Base-by-base conservation (phyloP, 768 basidiomycete species). In the Sistotremastrum suecicum region DNA sequence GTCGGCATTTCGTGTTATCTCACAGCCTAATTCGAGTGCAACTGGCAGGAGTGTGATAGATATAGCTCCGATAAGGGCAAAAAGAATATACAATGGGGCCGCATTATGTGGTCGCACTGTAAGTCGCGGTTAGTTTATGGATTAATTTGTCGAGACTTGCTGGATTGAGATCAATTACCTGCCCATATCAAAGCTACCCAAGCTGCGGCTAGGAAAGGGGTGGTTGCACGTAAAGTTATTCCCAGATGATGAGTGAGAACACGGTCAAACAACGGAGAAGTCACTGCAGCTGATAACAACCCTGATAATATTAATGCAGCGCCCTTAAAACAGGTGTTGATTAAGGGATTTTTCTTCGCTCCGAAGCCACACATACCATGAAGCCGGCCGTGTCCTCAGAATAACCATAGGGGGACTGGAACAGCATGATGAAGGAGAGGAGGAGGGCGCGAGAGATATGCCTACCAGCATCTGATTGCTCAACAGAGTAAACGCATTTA, bases 121-220 rank as follows among this genome's bases (percentile, higher is more conserved):
- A 42, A 10, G 46, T 10, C 6, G n/a, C 11, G 38, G 38, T 49
- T 32, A 53, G 43, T 8, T 44, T 12, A 43, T 29, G 8, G 32
- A 28, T 20, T 42, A 29, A 40, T 36, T 7, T 28, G 20, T 20
- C 1, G 20, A 20, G 20, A 20, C 20, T 20, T 20, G 20, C 20
- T 20, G 20, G 2, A 20, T 20, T 41, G 7, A 8, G 4, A 34
- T 5, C 37, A 58, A 72, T 30, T 56, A 83, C 84, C 75, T 43
- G 80, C 84, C 87, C 85, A 90, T 33, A 90, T 79, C 11, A 89
- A 62, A 4, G 76, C 74, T 9, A 89, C 58, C 84, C 85, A 89
- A 28, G 68, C 67, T 1, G 54, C 66, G 10, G 69, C 78, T 4
- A 83, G 64, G 39, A 79, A 56, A 1, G 85, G 85, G 10, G 78